Base-by-base conservation (phyloP, 2,329 filamentous ascomycete species). In the Aspergillus viridinutans region DNA sequence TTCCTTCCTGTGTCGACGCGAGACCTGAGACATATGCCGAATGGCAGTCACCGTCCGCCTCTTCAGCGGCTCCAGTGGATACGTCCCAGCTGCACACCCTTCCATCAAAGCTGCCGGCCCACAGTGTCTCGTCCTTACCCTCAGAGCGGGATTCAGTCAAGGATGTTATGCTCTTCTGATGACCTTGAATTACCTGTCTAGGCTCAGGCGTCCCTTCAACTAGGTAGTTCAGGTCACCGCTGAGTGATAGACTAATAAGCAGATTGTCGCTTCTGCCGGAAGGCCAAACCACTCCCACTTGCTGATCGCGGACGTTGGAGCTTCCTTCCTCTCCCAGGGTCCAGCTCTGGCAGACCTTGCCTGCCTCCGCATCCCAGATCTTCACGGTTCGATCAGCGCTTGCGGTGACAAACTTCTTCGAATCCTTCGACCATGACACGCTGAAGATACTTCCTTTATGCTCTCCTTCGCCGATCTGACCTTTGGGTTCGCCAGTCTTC, bases 351-450 rank as follows among this genome's bases (percentile, higher is more conserved):
- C 88, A 80, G 21, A 85, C 84, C 70, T 89, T 89, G 35, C 89
- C 90, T 14, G 86, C 81, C 70, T 96, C 90, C 2, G 85, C 86
- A 69, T 97, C 92, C 94, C 94, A 99, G 26, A 97, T 83, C 73
- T 92, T 92, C 55, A 99, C 90, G 0, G 92, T 97, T 76, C 94
- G 91, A 72, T 99, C 94, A 8, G 91, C 93, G 68, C 92, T 96
- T 17, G 92, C 90, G 1, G 94, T 99, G 28, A 90, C 93, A 63
- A 99, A 86, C 65, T 85, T 86, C 69, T 87, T 92, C 26, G 91
- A 92, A 72, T 97, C 92, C 59, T 85, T 85, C 1, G 90, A 85
- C 94, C 94, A 99, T 20, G 90, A 91, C 4, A 97, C 86, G 23
- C 88, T 88, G 69, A 97, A 96, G 57, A 99, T 94, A 71, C 91